phyloP scores from a whole-genome alignment of 768 basidiomycete species.

The Lactarius sanguifluus region DNA sequence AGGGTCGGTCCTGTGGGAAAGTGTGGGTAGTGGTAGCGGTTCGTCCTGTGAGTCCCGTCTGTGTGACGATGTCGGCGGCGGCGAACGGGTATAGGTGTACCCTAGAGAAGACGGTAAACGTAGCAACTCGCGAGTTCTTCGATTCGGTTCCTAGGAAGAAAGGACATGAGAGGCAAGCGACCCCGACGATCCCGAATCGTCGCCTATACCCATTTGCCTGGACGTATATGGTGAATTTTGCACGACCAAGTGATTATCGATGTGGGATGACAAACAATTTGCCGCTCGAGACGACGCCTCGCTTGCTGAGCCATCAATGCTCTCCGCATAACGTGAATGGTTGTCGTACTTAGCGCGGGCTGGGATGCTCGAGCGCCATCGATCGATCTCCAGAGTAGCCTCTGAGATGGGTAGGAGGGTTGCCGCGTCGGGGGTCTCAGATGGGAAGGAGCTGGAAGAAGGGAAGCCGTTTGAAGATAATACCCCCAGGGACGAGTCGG shows the following conservation, averaged over 20 bases:
- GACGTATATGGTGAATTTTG: neutral
- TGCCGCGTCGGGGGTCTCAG: too few relatives aligned
- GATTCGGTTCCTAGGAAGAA: neutral
- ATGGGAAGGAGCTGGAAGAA: neutral
- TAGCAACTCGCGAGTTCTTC: conserved; percentile 17
- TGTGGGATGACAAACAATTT: conserved; percentile 13
- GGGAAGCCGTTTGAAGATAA: neutral
- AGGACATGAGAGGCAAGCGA: too few relatives aligned
- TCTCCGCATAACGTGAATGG: neutral
- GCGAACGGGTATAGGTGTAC: neutral
- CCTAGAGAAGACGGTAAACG: conserved; percentile 3
- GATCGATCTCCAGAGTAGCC: conserved; percentile 11
- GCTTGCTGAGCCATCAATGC: neutral
- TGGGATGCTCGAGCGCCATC: conserved; percentile 13
- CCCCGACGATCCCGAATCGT: too few relatives aligned
- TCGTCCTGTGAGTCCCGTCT: conserved; percentile 1
- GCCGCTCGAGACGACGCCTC: conserved; percentile 4
- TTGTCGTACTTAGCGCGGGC: neutral
- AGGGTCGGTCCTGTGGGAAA: neutral
- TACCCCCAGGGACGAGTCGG: too few relatives aligned
- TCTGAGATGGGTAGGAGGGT: neutral
- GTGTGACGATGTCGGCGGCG: neutral
- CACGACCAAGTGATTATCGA: neutral
- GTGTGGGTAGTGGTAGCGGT: conserved; percentile 4
- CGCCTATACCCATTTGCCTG: neutral